Evolutionary conservation across 768 basidiomycete genomes (phyloP).

Genomic region (Amanita pallidorosea): DNA sequence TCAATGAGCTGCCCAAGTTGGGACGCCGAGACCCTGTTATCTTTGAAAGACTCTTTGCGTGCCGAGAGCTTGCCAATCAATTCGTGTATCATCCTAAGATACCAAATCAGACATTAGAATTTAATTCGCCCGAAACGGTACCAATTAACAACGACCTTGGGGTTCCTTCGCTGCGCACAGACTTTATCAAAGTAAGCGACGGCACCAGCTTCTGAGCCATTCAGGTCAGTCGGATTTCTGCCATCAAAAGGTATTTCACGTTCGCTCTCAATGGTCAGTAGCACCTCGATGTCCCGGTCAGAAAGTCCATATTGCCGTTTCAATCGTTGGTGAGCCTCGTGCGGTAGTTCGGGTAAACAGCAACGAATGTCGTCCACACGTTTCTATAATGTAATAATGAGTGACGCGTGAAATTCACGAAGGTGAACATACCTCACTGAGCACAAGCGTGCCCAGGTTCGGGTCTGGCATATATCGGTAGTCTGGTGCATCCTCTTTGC

Average conservation of each 20-base stretch:
- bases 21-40: constrained; percentile 46
- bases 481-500: constrained; percentile 91
- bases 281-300: constrained; percentile 58
- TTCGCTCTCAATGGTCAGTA: constrained; percentile 63
- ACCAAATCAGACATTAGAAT: constrained; percentile 5
- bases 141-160: constrained; percentile 81
- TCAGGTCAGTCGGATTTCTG: constrained; percentile 13
- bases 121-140: constrained; percentile 20
- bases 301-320: constrained; percentile 35
- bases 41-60: constrained; percentile 38
- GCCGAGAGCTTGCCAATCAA: constrained; percentile 68
- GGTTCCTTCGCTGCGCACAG: constrained; percentile 45
- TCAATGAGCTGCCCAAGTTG: constrained; percentile 75
- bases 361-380: constrained; percentile 44
- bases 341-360: constrained; percentile 70
- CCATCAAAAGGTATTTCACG: constrained; percentile 57
- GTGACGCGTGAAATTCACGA: neutral
- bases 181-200: constrained; percentile 75
- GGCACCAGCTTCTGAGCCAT: constrained; percentile 26
- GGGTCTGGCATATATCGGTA: constrained; percentile 98
- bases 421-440: constrained; percentile 32
- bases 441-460: constrained; percentile 68
- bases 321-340: constrained; percentile 48
- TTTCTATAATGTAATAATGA: constrained; percentile 27
- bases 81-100: constrained; percentile 76